Conservation (phyloP, 179 eudicot species). For the Patellifolia procumbens region DNA sequence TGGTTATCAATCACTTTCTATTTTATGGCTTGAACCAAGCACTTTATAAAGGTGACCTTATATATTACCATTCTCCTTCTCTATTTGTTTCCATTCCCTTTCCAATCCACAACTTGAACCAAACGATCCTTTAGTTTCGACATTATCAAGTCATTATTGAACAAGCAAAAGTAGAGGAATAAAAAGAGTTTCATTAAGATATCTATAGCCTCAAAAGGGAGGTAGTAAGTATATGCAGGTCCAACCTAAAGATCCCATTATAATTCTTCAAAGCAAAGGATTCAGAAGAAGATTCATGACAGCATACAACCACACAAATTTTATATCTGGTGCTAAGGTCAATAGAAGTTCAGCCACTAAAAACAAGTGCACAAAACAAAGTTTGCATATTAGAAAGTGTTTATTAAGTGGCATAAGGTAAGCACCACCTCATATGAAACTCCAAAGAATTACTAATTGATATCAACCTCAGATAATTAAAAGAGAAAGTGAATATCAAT, state of each 20-base stretch:
- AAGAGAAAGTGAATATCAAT: constrained; percentile 7
- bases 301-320: not conserved
- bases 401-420: constrained; percentile 9
- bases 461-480: not conserved
- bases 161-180: constrained; percentile 1
- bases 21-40: too few species aligned
- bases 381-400: not conserved
- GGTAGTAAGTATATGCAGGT: constrained; percentile 3
- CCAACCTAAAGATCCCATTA: constrained; percentile 19
- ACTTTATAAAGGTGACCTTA: too few species aligned
- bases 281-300: constrained; percentile 8
- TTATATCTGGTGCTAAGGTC: too few species aligned
- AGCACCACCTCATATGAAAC: constrained; percentile 25
- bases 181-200: not conserved
- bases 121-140: too few species aligned
- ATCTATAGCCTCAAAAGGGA: not conserved
- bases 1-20: too few species aligned
- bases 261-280: not conserved
- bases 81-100: too few species aligned
- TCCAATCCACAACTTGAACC: too few species aligned
- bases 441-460: constrained; percentile 1
- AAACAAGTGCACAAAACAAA: constrained; percentile 11
- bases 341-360: constrained; percentile 13
- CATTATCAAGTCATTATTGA: not conserved
- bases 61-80: too few species aligned